These are phyloP conservation scores for Pseudogymnoascus sp. DNA, from an alignment of 2,329 filamentous ascomycete species.

Conservation along the genomic window DNA sequence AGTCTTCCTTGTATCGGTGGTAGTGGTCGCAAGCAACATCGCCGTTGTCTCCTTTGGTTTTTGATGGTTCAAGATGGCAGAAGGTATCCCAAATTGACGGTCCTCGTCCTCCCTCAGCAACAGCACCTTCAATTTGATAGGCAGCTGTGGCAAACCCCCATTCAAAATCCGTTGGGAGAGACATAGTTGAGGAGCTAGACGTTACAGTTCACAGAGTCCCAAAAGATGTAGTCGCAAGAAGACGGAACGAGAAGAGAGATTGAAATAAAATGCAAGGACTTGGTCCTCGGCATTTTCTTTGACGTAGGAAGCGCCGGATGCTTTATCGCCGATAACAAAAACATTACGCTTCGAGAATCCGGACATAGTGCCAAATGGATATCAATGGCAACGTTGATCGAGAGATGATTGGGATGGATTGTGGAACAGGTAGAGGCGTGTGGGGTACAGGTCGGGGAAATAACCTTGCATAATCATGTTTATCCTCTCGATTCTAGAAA, in stretches of 20 bases:
- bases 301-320: no score
- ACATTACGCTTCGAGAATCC: neutral
- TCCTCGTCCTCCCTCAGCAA: conserved; percentile 34
- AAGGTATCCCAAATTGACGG: conserved; percentile 35
- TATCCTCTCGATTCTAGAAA: neutral
- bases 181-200: neutral
- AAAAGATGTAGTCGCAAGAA: neutral
- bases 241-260: neutral
- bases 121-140: conserved; percentile 39
- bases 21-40: conserved; percentile 46
- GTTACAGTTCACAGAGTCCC: conserved; percentile 6
- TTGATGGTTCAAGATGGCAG: conserved; percentile 28
- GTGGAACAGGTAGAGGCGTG: neutral
- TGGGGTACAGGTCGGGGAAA: neutral
- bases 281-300: neutral
- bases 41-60: conserved; percentile 31
- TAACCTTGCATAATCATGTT: neutral
- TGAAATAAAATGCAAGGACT: neutral
- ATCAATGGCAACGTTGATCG: neutral
- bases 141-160: conserved; percentile 38
- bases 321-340: conserved; percentile 2
- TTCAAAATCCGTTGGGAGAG: conserved; percentile 33
- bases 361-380: neutral
- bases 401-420: neutral
- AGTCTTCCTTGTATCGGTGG: conserved; percentile 44